Percentiles rank a stretch among this genome's conserved stretches.
phyloP scores from a whole-genome alignment of 495 filamentous ascomycete species.

The Bacidia gigantensis region DNA sequence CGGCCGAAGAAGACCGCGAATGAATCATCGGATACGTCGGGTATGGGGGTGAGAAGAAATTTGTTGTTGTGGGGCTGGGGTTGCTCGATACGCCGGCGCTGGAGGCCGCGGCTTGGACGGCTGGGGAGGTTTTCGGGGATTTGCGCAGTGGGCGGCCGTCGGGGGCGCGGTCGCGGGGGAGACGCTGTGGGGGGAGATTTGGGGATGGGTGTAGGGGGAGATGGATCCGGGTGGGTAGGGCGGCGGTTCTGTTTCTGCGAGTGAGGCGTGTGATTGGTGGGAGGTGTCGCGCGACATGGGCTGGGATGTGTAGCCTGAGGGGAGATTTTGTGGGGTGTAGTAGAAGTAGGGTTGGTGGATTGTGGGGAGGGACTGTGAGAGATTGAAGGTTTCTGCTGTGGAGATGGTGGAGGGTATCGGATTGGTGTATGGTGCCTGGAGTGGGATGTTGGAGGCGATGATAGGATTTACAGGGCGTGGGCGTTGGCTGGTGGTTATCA shows the following conservation, averaged over 20 bases:
- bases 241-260: conserved; percentile 16
- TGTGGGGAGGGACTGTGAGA: conserved; percentile 5
- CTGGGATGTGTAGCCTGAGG: conserved; percentile 38
- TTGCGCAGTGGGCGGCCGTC: conserved; percentile 17
- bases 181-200: background rate
- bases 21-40: background rate
- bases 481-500: conserved; percentile 15
- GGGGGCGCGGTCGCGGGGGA: conserved; percentile 8
- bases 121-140: conserved; percentile 12
- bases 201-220: background rate
- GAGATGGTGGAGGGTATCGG: conserved; percentile 7
- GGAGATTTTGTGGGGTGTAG: conserved; percentile 7
- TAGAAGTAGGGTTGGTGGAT: conserved; percentile 4
- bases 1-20: conserved; percentile 15
- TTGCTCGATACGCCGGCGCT: conserved; percentile 14
- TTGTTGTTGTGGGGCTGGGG: conserved; percentile 9
- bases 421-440: conserved; percentile 1
- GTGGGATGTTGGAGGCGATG: conserved; percentile 4
- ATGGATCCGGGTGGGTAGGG: conserved; percentile 1
- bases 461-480: too few relatives aligned
- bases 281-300: conserved; percentile 38
- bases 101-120: conserved; percentile 6
- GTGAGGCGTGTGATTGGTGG: conserved; percentile 24
- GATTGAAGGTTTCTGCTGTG: background rate
- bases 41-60: background rate